These are phyloP conservation scores for Talaromyces proteolyticus DNA, from an alignment of 495 filamentous ascomycete species.

Conservation along the genomic window DNA sequence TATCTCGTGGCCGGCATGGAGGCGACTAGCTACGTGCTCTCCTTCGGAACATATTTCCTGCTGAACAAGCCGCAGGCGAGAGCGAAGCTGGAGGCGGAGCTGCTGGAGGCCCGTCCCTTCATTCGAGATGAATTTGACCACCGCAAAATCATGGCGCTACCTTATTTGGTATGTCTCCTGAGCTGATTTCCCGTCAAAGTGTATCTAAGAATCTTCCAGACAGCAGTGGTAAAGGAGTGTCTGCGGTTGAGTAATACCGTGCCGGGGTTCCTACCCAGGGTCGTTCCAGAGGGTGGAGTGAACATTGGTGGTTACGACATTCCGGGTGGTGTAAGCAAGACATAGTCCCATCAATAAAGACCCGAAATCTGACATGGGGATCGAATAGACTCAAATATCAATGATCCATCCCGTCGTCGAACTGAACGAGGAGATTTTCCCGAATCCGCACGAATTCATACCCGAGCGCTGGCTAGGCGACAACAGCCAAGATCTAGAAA, in stretches of 20 bases:
- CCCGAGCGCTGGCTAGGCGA: conserved; percentile 38
- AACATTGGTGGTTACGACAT: background rate
- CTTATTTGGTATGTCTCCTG: background rate
- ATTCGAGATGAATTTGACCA: background rate
- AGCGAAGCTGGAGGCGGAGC: background rate
- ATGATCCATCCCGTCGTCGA: background rate
- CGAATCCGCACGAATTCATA: conserved; percentile 30
- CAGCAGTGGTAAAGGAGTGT: conserved; percentile 6
- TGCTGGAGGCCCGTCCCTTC: background rate
- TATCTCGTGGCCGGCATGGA: conserved; percentile 44
- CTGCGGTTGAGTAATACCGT: conserved; percentile 3
- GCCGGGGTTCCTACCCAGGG: background rate
- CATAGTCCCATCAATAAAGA: background rate
- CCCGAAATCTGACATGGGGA: background rate
- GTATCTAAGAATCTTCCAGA: background rate
- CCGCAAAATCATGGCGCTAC: background rate
- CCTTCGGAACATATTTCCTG: conserved; percentile 44
- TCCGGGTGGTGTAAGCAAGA: background rate
- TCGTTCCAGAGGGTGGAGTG: background rate
- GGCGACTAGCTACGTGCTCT: conserved; percentile 47
- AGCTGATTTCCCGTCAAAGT: background rate
- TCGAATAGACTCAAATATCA: background rate
- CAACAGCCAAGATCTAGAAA: conserved; percentile 17
- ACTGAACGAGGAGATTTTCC: conserved; percentile 26
- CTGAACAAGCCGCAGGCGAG: conserved; percentile 24